phyloP scores from a whole-genome alignment of 176 grass and related monocot genomes.

The Hyparrhenia diplandra region DNA sequence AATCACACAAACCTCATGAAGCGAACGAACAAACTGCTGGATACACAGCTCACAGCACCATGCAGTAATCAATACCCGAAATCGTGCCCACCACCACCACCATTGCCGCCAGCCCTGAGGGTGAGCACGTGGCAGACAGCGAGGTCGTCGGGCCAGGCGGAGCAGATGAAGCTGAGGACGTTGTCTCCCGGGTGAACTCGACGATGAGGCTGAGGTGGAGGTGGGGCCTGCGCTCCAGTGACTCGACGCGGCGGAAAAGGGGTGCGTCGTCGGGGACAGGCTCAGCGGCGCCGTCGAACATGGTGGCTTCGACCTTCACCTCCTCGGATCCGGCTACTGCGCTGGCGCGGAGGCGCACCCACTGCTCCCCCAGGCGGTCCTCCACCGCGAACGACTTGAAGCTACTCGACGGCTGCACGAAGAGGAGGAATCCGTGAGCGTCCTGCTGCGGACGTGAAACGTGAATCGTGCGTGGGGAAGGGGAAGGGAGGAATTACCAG shows the following conservation, averaged over 20 bases:
- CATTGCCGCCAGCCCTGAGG: no score
- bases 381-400: no score
- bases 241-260: constrained; percentile 58
- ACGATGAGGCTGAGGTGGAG: constrained; percentile 88
- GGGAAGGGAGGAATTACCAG: constrained; percentile 12
- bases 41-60: background rate
- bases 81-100: no score
- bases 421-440: no score
- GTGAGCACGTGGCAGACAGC: constrained; percentile 55
- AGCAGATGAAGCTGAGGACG: constrained; percentile 71
- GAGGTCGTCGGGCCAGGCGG: constrained; percentile 74
- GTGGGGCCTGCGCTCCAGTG: constrained; percentile 45
- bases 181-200: constrained; percentile 59
- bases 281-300: constrained; percentile 74
- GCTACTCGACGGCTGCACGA: no score
- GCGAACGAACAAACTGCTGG: background rate
- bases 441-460: no score
- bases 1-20: background rate
- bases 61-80: background rate
- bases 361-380: constrained; percentile 17
- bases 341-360: constrained; percentile 69
- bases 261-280: constrained; percentile 33
- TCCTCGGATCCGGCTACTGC: constrained; percentile 50
- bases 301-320: constrained; percentile 83
- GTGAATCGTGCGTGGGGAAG: no score